Base-by-base conservation (phyloP, 2,329 filamentous ascomycete genomes). In the Arthrobotrys conoides region DNA sequence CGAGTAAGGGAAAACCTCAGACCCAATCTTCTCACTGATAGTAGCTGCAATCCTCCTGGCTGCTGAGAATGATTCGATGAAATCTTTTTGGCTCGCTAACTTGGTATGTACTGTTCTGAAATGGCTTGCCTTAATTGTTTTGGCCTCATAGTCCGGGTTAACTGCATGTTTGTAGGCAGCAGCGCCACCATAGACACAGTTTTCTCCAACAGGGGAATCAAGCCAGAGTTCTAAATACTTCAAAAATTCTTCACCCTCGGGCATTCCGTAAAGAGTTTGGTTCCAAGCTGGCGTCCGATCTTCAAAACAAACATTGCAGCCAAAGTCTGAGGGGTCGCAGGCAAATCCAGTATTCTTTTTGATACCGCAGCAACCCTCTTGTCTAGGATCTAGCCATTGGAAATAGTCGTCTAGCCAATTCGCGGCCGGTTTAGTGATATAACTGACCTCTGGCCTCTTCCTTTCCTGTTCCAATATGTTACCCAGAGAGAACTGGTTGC, bases 321-420 rank as follows among this genome's bases (percentile, higher is more conserved):
- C 91, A 44, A 92, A 87, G 82, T 22, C 57, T 30, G 73, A 63
- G 41, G 80, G 76, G 27, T 78, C 79, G 46, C 82, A 82, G 27
- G 81, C 70, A 41, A 81, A 53, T 3, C 70, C 72, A n/a, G 80
- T 71, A 30, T 76, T 36, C 65, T 80, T 82, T 53, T 82, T 80
- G 93, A 97, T 85, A 88, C 91, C 63, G 63, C 90, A 90, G 80
- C 85, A 86, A 44, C 88, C 86, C 53, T 94, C 92, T 51, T 93
- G 89, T 65, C 90, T 89, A 0, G 96, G 96, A 81, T 98, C 97
- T n/a, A 98, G 87, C 95, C 96, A 99, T 76, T 93, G 88, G 85
- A 98, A 93, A 85, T 93, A 98, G 83, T 99, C 96, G 81, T 99
- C 96, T 18, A 99, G 89, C 96, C 96, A 99, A 84, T 92, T 97